These are phyloP conservation scores for Syncephalis fuscata DNA, from an alignment of 371 early-diverging fungal genomes.

Conservation along the genomic window DNA sequence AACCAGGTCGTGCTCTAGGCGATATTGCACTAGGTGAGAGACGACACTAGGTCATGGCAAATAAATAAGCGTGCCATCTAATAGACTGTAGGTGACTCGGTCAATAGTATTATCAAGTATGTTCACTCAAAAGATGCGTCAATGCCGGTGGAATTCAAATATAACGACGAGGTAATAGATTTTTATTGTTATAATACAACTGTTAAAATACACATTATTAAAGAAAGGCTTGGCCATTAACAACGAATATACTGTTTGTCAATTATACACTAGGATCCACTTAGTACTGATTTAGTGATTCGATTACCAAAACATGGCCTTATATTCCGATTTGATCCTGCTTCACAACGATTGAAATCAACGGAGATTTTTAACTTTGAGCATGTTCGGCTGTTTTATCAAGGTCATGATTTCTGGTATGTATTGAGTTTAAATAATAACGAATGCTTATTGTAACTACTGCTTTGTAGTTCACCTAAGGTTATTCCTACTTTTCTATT, in stretches of 20 bases:
- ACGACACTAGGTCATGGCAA: too few species aligned
- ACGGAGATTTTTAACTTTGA: constrained; percentile 45
- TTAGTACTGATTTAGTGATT: neutral
- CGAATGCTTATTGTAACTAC: neutral
- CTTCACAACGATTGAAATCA: constrained; percentile 36
- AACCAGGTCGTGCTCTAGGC: too few species aligned
- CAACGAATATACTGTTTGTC: too few species aligned
- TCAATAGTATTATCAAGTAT: too few species aligned
- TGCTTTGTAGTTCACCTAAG: constrained; percentile 26
- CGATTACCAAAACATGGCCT: neutral
- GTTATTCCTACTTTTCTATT: constrained; percentile 44
- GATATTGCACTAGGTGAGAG: too few species aligned
- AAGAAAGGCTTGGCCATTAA: neutral
- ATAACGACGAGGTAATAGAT: constrained; percentile 41
- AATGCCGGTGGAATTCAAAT: constrained; percentile 35
- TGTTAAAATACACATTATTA: too few species aligned
- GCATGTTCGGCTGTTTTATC: constrained; percentile 38
- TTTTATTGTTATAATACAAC: too few species aligned
- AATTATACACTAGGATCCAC: neutral
- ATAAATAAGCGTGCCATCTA: too few species aligned
- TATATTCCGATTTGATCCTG: constrained; percentile 2
- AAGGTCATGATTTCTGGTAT: constrained; percentile 44
- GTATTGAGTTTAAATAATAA: neutral
- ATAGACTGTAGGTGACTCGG: too few species aligned
- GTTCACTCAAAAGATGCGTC: too few species aligned